Base-by-base conservation (phyloP, 2,329 filamentous ascomycete genomes). In the Fusarium sp. region DNA sequence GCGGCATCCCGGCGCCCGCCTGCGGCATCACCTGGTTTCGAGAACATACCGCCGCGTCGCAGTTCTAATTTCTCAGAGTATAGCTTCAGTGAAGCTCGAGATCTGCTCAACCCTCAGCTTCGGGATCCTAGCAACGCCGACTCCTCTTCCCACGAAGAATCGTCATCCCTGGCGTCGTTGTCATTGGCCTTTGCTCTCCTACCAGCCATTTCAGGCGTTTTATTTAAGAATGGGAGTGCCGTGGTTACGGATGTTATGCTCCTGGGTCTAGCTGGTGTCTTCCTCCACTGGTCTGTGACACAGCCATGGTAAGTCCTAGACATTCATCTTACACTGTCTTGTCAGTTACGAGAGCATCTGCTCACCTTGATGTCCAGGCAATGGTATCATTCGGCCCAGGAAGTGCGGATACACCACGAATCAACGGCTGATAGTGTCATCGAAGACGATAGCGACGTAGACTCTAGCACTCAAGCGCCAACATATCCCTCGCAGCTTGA, bases 231-330 rank as follows among this genome's bases (percentile, higher is more conserved):
- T 77, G 94, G 94, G 11, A 89, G 88, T 67, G 85, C 89, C 1
- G 83, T 97, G 59, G 86, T 93, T 50, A 97, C 93, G 1, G 94
- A 98, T 75, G 77, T 96, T 25, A 89, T 95, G 68, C 80, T 98
- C 31, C 78, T 98, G 29, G 87, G 84, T 3, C 76, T 98, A 59
- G 91, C 91, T 3, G 91, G 89, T 5, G 84, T 97, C 39, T 96
- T 97, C 70, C 80, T 98, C 60, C 93, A 97, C 73, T 97, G 93
- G 92, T 93, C 91, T 44, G 89, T 97, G 38, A 89, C 92, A 52
- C 81, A 95, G 65, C 94, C 94, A 67, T 98, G 94, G 93, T 93
- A 79, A 72, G 84, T 61, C 46, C 35, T 13, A 15, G 21, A 27
- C 10, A 9, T 41, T 33, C 19, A 6, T 33, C 23, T 47, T 23